Base-by-base conservation (phyloP, 257 asterid species). In the Gentiana straminea region DNA sequence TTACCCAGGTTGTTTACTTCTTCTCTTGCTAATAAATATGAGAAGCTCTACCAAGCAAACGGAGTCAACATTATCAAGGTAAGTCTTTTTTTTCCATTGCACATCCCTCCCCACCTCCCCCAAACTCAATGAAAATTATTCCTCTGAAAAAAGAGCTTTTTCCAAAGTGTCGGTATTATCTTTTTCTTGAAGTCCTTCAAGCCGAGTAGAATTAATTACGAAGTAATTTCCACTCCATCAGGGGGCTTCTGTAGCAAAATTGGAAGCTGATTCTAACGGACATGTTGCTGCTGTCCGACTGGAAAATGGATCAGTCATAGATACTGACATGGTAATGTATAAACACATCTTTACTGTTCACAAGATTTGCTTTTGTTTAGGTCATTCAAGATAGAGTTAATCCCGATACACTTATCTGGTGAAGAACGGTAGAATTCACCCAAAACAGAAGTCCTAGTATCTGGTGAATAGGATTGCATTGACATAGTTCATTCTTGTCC, bases 1-100 rank as follows among this genome's bases (percentile, higher is more conserved):
- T 73, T 90, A 84, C 69, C 76, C 64, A 81, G 95, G 70, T 69
- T 90, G 75, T 84, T 90, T 59, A 90, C 98, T 58, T 84, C 96
- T 61, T 79, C 87, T 45, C 81, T 90, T 73, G 95, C 89, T 39
- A 78, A 79, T 73, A 90, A 82, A 59, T 90, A 90, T 72, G 98
- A 90, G 77, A 70, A 71, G 49, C 82, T 86, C 7, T 84, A 90
- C 79, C 76, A 68, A 70, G 94, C 84, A 55, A 69, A 63, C 64
- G 98, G 96, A 58, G 94, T 86, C 71, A 86, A 79, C 64, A 79
- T 86, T 65, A 68, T 84, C 67, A 86, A 90, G 94, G 98, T 90
- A 61, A 64, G 84, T 64, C 58, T 57, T 59, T 60, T 60, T 58
- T 67, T 15, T 59, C 52, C 55, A 54, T 7, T 10, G 6, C 8